Evolutionary conservation across 2,329 filamentous ascomycete species (phyloP).

Genomic region (Lithohypha guttulata): DNA sequence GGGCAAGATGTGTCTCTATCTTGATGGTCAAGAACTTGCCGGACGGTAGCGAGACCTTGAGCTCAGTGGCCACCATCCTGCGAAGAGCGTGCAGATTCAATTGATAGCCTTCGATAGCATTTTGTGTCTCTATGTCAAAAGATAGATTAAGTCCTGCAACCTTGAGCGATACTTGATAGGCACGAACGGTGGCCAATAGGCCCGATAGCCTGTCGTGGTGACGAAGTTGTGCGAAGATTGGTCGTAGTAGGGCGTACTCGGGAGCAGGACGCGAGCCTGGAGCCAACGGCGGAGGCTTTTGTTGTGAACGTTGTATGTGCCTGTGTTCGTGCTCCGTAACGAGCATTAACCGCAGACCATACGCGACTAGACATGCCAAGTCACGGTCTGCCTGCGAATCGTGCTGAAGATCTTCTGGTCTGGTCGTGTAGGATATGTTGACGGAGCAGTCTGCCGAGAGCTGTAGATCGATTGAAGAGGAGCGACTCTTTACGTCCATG

Average conservation of each 20-base stretch:
- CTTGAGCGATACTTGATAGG: slow-evolving; percentile 9
- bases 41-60: slow-evolving; percentile 13
- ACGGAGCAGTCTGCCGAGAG: slow-evolving; percentile 42
- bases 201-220: slow-evolving; percentile 32
- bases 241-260: slow-evolving; percentile 49
- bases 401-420: background rate
- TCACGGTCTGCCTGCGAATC: background rate
- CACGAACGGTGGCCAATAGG: slow-evolving; percentile 25
- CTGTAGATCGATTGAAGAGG: slow-evolving; percentile 46
- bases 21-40: slow-evolving; percentile 12
- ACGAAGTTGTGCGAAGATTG: slow-evolving; percentile 44
- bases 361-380: slow-evolving; percentile 1
- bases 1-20: slow-evolving; percentile 15
- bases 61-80: slow-evolving; percentile 12
- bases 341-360: slow-evolving; percentile 7
- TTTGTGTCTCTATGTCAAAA: slow-evolving; percentile 4
- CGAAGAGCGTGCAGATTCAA: slow-evolving; percentile 12
- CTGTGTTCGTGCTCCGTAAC: slow-evolving; percentile 6
- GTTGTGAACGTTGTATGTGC: slow-evolving; percentile 1
- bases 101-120: background rate
- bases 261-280: slow-evolving; percentile 39
- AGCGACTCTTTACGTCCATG: slow-evolving; percentile 57
- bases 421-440: background rate
- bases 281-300: slow-evolving; percentile 42
- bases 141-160: slow-evolving; percentile 12